Base-by-base conservation (phyloP, 2,329 filamentous ascomycete species). In the Botrytis sinoallii region DNA sequence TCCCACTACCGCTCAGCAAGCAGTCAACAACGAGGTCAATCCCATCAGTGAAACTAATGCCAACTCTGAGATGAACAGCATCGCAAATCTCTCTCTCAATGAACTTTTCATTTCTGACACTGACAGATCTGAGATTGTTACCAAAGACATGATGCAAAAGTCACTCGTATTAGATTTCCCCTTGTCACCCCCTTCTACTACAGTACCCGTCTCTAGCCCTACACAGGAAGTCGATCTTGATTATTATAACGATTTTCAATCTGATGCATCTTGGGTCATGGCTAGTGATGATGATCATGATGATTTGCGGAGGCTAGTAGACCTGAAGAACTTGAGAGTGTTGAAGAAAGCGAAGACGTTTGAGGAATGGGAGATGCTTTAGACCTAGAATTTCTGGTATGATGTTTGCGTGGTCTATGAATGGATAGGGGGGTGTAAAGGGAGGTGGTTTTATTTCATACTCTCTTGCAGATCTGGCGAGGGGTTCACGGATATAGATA, bases 341-440 rank as follows among this genome's bases (percentile, higher is more conserved):
- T 7, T n/a, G 12, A 52, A n/a, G 25, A 7, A 16, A n/a, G 25
- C 25, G 48, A 40, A 35, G 59, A 57, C 7, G 25, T 25, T 25
- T 42, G 65, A 40, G 9, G 65, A 57, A 22, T 68, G 65, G 65
- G 48, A 68, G 48, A 57, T 68, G 4, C 25, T 68, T 32, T 68
- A 29, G 18, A 25, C 0, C 5, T 8, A 29, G n/a, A 0, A 7
- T 57, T 57, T 18, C 52, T 9, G 3, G 7, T 3, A n/a, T 29
- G n/a, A 7, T 29, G 1, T 16, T 16, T 57, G n/a, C 14, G 6
- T 57, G n/a, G 3, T 4, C 6, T 57, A 3, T 7, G 7, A 6
- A 16, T 14, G 14, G n/a, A 57, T 3, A 18, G 14, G 29, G 10
- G 20, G 4, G 29, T 38, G 32, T 9, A 60, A 14, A 25, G 9